phyloP scores from a whole-genome alignment of 129 eudicot genomes.

The Centella asiatica region DNA sequence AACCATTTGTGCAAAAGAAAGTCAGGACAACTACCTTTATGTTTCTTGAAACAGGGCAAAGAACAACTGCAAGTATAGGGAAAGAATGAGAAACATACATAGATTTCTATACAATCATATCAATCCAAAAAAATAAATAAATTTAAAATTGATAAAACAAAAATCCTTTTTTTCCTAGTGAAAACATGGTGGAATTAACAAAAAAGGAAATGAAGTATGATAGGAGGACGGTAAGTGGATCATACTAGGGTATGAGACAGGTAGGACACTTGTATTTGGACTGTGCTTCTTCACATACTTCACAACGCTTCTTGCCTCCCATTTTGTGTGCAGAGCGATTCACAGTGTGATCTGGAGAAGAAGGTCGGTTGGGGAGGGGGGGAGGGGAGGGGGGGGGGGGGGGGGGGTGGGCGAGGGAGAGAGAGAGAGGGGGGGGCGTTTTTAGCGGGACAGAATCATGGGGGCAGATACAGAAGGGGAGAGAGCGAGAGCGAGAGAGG shows the following conservation, averaged over 20 bases:
- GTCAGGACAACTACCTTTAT: conserved; percentile 44
- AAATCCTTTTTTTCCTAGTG: too few species aligned
- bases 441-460: too few species aligned
- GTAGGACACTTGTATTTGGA: conserved; percentile 7
- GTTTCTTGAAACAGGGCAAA: conserved; percentile 69
- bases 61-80: conserved; percentile 55
- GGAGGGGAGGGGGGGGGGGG: not conserved
- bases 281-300: conserved; percentile 4
- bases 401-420: not conserved
- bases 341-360: not conserved
- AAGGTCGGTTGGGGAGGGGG: not conserved
- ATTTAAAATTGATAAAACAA: not conserved
- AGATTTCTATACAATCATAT: not conserved
- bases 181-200: not conserved
- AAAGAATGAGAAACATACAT: not conserved
- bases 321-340: not conserved
- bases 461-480: too few species aligned
- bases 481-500: too few species aligned
- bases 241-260: conserved; percentile 7
- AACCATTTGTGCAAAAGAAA: not conserved
- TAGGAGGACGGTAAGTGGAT: too few species aligned
- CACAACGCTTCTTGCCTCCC: conserved; percentile 1
- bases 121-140: not conserved
- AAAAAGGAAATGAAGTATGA: too few species aligned
- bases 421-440: not conserved